Evolutionary conservation across 176 grass and related monocot species (phyloP), one percentile per base, ranked within the genome.

Genomic region (Typha latifolia): DNA sequence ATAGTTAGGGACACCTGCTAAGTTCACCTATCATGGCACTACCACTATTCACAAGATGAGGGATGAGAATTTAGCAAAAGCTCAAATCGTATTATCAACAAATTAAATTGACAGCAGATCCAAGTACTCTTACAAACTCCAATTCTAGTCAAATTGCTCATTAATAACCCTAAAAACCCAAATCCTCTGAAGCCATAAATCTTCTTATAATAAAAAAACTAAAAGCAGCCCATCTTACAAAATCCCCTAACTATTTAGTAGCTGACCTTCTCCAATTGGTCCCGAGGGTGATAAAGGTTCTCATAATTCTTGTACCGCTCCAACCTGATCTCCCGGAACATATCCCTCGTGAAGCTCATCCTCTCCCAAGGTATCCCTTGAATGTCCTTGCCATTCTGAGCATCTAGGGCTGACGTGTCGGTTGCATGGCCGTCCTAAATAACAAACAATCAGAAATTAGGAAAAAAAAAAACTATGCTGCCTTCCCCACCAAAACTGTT

Each of bases 281-380:
- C 86, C 37, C 89, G 87, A 74, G 95, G 91, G 72, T 87, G 75
- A 52, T 76, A 61, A 48, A 93, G 63, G 59, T 99, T 99, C 65
- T 99, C 86, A 77, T 99, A 99, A 66, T 99, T 99, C 64, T 90
- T 99, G 77, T 99, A 99, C 73, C 93, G 83, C 18, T 94, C 86
- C 80, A 99, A 73, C 84, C 95, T 93, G 20, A 82, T 87, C 66
- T 99, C 73, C 32, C 95, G 82, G 71, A 90, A 99, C 63, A 83
- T 93, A 32, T 99, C 84, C 52, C 95, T 75, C 12, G 89, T 85
- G 72, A 94, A 84, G 68, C 67, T 64, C 64, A 99, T 65, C 61
- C 66, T 77, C n/a, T 82, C 74, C 95, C 95, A 99, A 52, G 84
- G 86, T 82, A 99, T 99, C 70, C 94, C 94, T 83, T 99, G 94